phyloP scores from a whole-genome alignment of 352 stramenopile species.

The Phytophthora multivora region DNA sequence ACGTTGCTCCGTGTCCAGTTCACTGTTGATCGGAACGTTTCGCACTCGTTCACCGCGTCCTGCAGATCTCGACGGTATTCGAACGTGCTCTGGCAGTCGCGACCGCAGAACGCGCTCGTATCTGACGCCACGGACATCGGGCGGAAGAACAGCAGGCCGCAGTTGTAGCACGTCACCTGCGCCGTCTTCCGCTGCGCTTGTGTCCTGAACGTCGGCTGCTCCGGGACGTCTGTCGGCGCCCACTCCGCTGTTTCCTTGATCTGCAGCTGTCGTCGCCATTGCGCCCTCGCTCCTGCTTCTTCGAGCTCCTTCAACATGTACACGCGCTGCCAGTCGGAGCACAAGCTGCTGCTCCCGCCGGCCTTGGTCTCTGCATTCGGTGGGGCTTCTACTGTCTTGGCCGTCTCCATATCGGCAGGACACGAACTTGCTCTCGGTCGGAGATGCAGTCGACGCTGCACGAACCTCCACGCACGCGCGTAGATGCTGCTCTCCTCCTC shows the following conservation, averaged over 20 bases:
- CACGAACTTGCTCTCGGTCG: constrained; percentile 38
- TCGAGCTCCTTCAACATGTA: constrained; percentile 51
- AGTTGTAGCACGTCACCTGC: constrained; percentile 61
- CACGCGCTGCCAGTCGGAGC: constrained; percentile 42
- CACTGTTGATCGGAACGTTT: constrained; percentile 16
- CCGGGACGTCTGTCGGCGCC: constrained; percentile 7
- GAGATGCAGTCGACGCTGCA: constrained; percentile 45
- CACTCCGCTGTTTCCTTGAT: constrained; percentile 32
- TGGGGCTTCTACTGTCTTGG: constrained; percentile 5
- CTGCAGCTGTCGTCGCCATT: constrained; percentile 20
- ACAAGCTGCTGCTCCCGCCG: constrained; percentile 11
- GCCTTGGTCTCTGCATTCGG: not conserved
- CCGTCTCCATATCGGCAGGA: constrained; percentile 24
- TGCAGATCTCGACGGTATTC: constrained; percentile 57
- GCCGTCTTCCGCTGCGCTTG: constrained; percentile 28
- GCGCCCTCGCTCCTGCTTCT: constrained; percentile 22
- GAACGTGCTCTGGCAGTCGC: constrained; percentile 69
- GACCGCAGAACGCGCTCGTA: constrained; percentile 49
- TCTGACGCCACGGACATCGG: constrained; percentile 27
- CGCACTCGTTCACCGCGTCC: constrained; percentile 37
- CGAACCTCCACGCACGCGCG: constrained; percentile 42
- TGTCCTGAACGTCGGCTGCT: constrained; percentile 10
- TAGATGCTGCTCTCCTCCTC: constrained; percentile 30
- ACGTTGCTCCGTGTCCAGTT: constrained; percentile 30
- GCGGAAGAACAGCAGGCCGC: constrained; percentile 51